Conservation (phyloP, 208 protist genomes). For the Dictyostelium gargantuum region DNA sequence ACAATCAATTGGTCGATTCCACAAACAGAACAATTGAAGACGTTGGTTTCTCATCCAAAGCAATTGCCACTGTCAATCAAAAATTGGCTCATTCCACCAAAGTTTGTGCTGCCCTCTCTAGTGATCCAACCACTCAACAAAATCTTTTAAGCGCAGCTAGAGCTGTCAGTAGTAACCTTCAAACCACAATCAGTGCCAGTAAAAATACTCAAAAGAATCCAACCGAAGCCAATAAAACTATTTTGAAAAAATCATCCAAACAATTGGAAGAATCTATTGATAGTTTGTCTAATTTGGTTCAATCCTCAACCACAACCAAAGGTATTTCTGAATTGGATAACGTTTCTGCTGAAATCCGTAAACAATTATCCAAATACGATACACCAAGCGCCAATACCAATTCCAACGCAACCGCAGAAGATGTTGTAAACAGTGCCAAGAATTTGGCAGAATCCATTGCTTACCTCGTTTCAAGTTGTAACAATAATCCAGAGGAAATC, state of each 20-base stretch:
- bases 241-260: slow-evolving; percentile 13
- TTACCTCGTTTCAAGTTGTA: slow-evolving; percentile 13
- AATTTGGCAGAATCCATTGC: slow-evolving; percentile 44
- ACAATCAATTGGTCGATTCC: not conserved
- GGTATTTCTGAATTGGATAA: slow-evolving; percentile 22
- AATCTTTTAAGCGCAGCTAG: not conserved
- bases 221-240: not conserved
- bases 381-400: not conserved
- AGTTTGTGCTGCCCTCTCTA: not conserved
- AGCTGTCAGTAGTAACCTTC: not conserved
- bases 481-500: slow-evolving; percentile 35
- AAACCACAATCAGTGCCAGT: not conserved
- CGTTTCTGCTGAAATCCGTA: slow-evolving; percentile 11
- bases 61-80: not conserved
- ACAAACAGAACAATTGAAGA: slow-evolving; percentile 12
- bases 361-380: slow-evolving; percentile 28
- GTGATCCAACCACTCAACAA: not conserved
- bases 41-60: not conserved
- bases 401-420: slow-evolving; percentile 9
- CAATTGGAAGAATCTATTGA: slow-evolving; percentile 46
- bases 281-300: slow-evolving; percentile 5
- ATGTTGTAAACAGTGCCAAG: slow-evolving; percentile 54
- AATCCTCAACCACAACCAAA: slow-evolving; percentile 39
- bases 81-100: not conserved
- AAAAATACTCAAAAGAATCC: slow-evolving; percentile 16